Conservation (phyloP, 2,329 filamentous ascomycete genomes). For the Colletotrichum sp. region DNA sequence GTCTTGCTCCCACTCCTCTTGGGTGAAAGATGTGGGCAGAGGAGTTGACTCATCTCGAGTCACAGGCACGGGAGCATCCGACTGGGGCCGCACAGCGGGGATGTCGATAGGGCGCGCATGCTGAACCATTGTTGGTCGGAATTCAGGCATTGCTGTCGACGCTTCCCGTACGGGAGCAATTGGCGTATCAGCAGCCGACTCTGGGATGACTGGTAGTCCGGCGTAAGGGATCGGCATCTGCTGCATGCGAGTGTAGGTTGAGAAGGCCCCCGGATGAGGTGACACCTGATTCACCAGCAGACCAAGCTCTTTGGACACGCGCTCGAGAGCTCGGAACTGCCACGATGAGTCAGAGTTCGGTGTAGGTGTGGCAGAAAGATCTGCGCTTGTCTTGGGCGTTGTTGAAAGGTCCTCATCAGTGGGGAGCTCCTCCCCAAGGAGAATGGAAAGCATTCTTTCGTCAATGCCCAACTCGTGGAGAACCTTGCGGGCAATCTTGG, state of each 20-base stretch:
- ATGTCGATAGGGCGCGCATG: constrained; percentile 41
- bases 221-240: constrained; percentile 76
- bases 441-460: constrained; percentile 80
- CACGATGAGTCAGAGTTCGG: constrained; percentile 56
- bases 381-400: constrained; percentile 45
- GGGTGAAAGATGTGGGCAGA: constrained; percentile 49
- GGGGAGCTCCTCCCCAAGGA: constrained; percentile 82
- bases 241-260: constrained; percentile 74
- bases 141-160: constrained; percentile 48
- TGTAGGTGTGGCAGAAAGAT: constrained; percentile 27
- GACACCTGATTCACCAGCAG: constrained; percentile 82
- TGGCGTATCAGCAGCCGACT: constrained; percentile 42
- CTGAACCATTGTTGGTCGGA: constrained; percentile 52
- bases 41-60: constrained; percentile 12
- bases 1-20: constrained; percentile 93
- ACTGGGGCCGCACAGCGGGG: constrained; percentile 31
- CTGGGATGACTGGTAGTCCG: constrained; percentile 71
- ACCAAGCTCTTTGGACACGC: constrained; percentile 86
- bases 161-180: constrained; percentile 52
- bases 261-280: constrained; percentile 82
- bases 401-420: constrained; percentile 52
- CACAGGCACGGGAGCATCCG: constrained; percentile 4
- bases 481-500: constrained; percentile 81
- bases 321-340: constrained; percentile 81
- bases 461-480: constrained; percentile 91